Evolutionary conservation across 2,329 filamentous ascomycete species (phyloP), one percentile per base, ranked within the genome.

Genomic region (Aspergillus tamarii): DNA sequence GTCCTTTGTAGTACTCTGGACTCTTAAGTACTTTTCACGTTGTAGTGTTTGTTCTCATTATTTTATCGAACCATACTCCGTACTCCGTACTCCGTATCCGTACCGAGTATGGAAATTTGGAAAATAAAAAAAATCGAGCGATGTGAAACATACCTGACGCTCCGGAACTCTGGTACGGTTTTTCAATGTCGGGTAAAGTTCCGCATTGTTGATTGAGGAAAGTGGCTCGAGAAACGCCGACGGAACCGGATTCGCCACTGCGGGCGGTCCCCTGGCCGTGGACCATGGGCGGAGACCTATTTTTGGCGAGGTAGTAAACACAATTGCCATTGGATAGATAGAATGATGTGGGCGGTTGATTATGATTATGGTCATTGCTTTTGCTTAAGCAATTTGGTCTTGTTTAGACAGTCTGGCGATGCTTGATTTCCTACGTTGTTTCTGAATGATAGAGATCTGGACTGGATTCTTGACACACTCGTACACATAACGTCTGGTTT

Each of bases 71-170:
- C 3, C 32, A 34, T 34, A 34, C 32, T 34, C 26, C 23, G 23
- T 32, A 34, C 32, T 34, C 26, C 23, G 23, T 32, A 32, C 30
- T 32, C 30, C 32, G 32, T 34, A 34, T 34, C 32, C 32, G 32
- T 34, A 34, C 32, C 10, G 32, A 34, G 32, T 34, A 41, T 9
- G 19, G 39, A 41, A 41, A 41, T 41, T 1, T 16, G 34, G 5
- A 26, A 26, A 26, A 26, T 2, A 26, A 5, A n/a, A n/a, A 41
- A 41, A 41, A 10, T n/a, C 7, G 12, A 32, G 48, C 34, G 6
- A 55, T 26, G 21, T 55, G 52, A 55, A 55, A 55, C 52, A 55
- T 39, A 26, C 30, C 48, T 52, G 19, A 52, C 10, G 23, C 43
- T 23, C 43, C 43, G 12, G 21, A 26, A 53, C 14, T 28, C 23